Percentiles rank a stretch among this genome's conserved stretches.
Conservation (phyloP, 768 basidiomycete species). For the Mycena vitilis region DNA sequence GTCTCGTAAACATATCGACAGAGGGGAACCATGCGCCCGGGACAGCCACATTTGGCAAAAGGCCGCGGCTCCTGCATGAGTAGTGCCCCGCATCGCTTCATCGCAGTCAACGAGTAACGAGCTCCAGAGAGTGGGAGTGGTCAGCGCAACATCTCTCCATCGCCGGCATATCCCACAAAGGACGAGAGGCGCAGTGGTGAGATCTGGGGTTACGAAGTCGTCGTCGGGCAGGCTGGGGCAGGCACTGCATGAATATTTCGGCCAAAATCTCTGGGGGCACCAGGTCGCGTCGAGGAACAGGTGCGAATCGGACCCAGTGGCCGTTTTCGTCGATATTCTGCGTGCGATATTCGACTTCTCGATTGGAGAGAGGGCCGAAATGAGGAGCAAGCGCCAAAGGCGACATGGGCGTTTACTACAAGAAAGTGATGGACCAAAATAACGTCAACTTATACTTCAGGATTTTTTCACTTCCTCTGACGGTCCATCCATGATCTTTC, state of each 20-base stretch:
- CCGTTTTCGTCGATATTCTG: neutral
- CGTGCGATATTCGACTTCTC: neutral
- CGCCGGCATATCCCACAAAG: slow-evolving; percentile 29
- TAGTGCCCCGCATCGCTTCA: neutral
- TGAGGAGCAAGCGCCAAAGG: neutral
- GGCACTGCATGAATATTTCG: slow-evolving; percentile 29
- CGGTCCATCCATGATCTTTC: no score
- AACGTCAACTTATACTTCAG: no score
- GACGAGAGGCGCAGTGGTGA: slow-evolving; percentile 28
- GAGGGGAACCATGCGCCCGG: neutral
- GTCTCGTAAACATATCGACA: neutral
- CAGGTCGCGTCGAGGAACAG: neutral
- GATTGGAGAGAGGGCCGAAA: neutral
- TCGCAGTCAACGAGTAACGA: slow-evolving; percentile 4
- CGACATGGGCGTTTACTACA: neutral
- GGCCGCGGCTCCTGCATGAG: neutral
- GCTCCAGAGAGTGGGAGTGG: slow-evolving; percentile 33
- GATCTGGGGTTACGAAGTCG: slow-evolving; percentile 28
- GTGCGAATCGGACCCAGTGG: neutral
- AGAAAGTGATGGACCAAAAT: no score
- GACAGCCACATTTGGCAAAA: neutral
- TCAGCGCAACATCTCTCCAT: slow-evolving; percentile 26
- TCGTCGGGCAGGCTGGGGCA: slow-evolving; percentile 32
- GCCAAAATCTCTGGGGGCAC: no score
- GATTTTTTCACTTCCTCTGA: no score